Base-by-base conservation (phyloP, 768 basidiomycete species). In the Saitozyma sp. region DNA sequence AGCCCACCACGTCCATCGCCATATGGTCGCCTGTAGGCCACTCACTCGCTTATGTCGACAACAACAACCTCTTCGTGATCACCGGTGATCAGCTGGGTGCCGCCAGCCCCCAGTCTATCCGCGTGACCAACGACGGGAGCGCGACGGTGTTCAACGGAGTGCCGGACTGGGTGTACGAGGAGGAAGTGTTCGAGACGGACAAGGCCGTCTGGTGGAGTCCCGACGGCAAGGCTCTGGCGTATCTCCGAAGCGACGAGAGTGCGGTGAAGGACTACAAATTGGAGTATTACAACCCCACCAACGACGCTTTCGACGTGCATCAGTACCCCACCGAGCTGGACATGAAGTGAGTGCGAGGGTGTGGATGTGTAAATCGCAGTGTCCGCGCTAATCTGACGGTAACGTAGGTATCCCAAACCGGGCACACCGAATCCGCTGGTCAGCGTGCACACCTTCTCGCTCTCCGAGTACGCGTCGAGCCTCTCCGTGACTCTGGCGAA, bases 141-240 rank as follows among this genome's bases (percentile, higher is more conserved):
- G 84, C 86, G 0, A 88, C 89, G 0, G 83, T 94, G 14, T 96
- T 98, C 83, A 87, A 97, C 71, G 96, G 96, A 8, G 89, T 96
- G 1, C 91, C 92, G 0, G 92, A 96, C 76, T 98, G 96, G 95
- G 95, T 97, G 6, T 79, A 79, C 54, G 78, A 79, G 56, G 78
- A 79, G 57, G 78, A 79, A 59, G 78, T 97, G 20, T 89, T 92
- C 69, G 81, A 83, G 3, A 74, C 80, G 45, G 86, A 92, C 73
- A 86, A 78, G 53, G 87, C 93, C 0, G 82, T 95, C 6, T 98
- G 92, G 92, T 98, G 90, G 89, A 89, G 90, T 9, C 95, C 94
- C 4, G 84, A 88, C 68, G 86, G 87, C 0, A 67, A 77, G 2
- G 80, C 82, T 41, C 65, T 99, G 50, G 92, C 93, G 0, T 99